Evolutionary conservation across 257 asterid species (phyloP).

Genomic region (Primulina huaijiensis): DNA sequence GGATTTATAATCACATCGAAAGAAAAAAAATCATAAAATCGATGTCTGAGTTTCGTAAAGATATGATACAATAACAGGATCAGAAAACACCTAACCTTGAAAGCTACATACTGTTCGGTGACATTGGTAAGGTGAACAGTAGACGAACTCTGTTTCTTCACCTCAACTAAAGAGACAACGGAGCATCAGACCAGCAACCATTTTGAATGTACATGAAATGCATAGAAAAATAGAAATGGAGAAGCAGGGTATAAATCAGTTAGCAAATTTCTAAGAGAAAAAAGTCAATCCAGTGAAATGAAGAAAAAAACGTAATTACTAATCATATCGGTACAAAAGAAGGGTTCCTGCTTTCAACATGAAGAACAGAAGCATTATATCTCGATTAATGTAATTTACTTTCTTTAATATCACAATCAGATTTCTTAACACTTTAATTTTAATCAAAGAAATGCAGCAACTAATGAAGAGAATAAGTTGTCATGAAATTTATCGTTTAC

Average conservation of each 20-base stretch:
- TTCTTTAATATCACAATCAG: constrained; percentile 2
- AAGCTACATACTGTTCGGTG: constrained; percentile 78
- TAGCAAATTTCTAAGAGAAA: not conserved
- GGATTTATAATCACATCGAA: not conserved
- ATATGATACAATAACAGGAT: constrained; percentile 17
- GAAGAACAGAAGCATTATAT: not conserved
- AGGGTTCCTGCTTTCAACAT: not conserved
- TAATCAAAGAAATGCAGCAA: not conserved
- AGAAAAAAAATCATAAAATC: not conserved
- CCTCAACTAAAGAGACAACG: constrained; percentile 57
- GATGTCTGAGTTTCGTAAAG: constrained; percentile 4
- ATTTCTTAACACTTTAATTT: not conserved
- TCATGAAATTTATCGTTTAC: constrained; percentile 3
- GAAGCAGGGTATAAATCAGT: constrained; percentile 6
- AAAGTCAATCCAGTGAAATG: not conserved
- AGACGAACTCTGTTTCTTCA: constrained; percentile 56
- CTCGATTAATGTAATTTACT: not conserved
- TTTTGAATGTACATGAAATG: constrained; percentile 13
- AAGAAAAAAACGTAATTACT: not conserved
- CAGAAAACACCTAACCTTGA: constrained; percentile 58
- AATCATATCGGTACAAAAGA: not conserved
- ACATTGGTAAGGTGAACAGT: constrained; percentile 40
- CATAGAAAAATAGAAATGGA: constrained; percentile 10
- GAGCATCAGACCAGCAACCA: constrained; percentile 23
- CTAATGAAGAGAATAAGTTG: not conserved